Base-by-base conservation (phyloP, 1,284 basidiomycete genomes). In the Papiliotrema fonsecae region DNA sequence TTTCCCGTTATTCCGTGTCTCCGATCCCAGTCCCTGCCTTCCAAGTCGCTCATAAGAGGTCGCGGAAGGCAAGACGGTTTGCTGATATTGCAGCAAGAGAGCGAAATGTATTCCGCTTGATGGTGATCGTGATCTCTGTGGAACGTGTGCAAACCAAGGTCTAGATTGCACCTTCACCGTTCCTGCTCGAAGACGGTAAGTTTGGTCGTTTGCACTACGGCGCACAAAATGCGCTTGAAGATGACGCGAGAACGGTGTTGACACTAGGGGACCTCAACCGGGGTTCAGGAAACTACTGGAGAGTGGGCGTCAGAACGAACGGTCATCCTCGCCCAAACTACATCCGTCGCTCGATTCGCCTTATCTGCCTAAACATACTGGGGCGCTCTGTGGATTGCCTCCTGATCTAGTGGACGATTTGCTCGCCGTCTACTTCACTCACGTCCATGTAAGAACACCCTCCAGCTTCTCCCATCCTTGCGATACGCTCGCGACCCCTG, bases 371-470 rank as follows among this genome's bases (percentile, higher is more conserved):
- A n/a, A n/a, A n/a, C n/a, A n/a, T n/a, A n/a, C n/a, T 22, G 39
- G 39, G 19, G 52, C 55, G 7, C 38, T 60, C 2, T 49, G 54
- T 2, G 56, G 52, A 14, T 37, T 60, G 2, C 58, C 54, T 3
- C 52, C 54, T 0, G 43, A 42, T 3, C 35, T 55, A 2, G 56
- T 57, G 16, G 62, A 64, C 39, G 50, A 61, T 43, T 50, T 65
- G 5, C 51, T 65, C 14, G 61, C 60, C 0, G 53, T 63, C 1
- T 65, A 64, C 53, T 64, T 62, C 35, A 60, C 60, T 1, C 59
- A 62, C 45, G 58, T 62, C 16, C 62, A 66, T 39, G 59, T 60
- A 30, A n/a, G n/a, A n/a, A n/a, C n/a, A n/a, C n/a, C n/a, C n/a
- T n/a, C n/a, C n/a, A 46, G 60, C 21, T 26, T 16, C 22, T 13